Conservation (phyloP, 2,329 filamentous ascomycete genomes). For the Botryotinia narcissicola region DNA sequence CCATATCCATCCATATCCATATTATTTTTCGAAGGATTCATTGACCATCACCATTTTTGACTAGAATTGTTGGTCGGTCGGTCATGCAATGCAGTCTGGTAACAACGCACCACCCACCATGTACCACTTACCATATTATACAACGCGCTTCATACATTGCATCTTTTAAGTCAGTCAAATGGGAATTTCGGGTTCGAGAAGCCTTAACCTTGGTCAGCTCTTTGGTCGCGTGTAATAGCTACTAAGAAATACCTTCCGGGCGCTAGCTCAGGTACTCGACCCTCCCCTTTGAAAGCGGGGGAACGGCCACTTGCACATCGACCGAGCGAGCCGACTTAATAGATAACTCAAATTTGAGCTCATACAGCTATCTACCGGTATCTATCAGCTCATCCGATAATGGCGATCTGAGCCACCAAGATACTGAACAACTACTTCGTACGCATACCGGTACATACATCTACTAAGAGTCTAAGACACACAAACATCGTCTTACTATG, state of each 20-base stretch:
- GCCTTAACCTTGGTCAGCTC: not conserved
- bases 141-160: not conserved
- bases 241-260: not conserved
- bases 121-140: not conserved
- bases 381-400: not conserved
- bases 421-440: not conserved
- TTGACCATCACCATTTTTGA: not conserved
- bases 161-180: not conserved
- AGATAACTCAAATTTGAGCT: not conserved
- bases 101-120: not conserved
- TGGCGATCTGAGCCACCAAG: not conserved
- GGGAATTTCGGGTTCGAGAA: not conserved
- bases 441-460: not conserved
- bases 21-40: not conserved
- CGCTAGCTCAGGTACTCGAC: not conserved
- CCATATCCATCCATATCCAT: not conserved
- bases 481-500: not conserved
- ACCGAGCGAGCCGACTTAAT: not conserved
- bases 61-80: not conserved
- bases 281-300: constrained; percentile 1
- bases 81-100: not conserved
- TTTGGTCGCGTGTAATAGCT: not conserved
- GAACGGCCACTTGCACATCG: constrained; percentile 1
- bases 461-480: not conserved
- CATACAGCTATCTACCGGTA: not conserved